These are phyloP conservation scores for Blastobotrys petasosporus DNA, from an alignment of 1,139 yeast genomes.

Conservation along the genomic window DNA sequence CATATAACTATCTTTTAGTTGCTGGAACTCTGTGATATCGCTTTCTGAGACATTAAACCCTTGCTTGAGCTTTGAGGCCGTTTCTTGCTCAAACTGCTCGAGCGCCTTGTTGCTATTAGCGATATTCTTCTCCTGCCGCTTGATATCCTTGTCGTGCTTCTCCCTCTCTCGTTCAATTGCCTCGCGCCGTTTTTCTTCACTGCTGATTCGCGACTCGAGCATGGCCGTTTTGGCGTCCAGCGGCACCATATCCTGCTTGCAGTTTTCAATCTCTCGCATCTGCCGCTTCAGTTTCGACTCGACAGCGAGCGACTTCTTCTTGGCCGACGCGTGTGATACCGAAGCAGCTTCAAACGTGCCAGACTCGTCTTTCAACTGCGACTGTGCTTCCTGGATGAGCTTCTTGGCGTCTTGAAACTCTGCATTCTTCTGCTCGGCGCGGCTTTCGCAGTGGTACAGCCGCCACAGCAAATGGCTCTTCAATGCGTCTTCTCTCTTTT, in stretches of 20 bases:
- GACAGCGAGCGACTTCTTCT: conserved; percentile 36
- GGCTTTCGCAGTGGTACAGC: conserved; percentile 58
- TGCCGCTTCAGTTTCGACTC: conserved; percentile 39
- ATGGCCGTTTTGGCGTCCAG: conserved; percentile 49
- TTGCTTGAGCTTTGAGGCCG: conserved; percentile 29
- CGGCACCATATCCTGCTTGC: conserved; percentile 51
- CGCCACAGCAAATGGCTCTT: conserved; percentile 55
- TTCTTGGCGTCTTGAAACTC: conserved; percentile 18
- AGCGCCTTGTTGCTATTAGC: conserved; percentile 42
- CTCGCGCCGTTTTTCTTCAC: conserved; percentile 47
- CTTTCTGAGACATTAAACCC: conserved; percentile 40
- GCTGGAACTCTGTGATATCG: conserved; percentile 56
- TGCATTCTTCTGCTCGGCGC: conserved; percentile 27
- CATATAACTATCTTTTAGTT: conserved; percentile 48
- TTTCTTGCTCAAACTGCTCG: conserved; percentile 41
- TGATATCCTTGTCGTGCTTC: conserved; percentile 45
- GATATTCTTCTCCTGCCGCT: conserved; percentile 44
- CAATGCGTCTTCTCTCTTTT: conserved; percentile 41
- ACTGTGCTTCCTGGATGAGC: conserved; percentile 34
- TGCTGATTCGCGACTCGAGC: conserved; percentile 42
- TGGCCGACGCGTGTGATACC: conserved; percentile 18
- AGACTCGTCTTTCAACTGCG: conserved; percentile 14
- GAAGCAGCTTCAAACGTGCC: conserved; percentile 16
- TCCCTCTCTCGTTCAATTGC: conserved; percentile 48
- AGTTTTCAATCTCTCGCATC: conserved; percentile 40